Percentiles rank a stretch among this genome's conserved stretches.
These are phyloP conservation scores for Aspergillus flavus DNA, from an alignment of 2,329 filamentous ascomycete species.

Conservation along the genomic window DNA sequence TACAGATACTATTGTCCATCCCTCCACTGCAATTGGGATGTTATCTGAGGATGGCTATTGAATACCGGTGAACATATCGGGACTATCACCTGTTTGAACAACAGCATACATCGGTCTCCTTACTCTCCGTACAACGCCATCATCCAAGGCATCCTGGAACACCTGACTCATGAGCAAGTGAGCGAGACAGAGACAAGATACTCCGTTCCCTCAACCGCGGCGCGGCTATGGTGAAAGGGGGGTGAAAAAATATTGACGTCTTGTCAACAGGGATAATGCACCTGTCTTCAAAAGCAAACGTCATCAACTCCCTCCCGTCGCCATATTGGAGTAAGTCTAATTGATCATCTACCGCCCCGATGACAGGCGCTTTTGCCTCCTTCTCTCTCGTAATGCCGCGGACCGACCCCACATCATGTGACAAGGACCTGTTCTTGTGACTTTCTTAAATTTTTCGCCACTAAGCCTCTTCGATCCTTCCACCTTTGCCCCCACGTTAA, in stretches of 20 bases:
- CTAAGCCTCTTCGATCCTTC: neutral
- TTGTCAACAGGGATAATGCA: neutral
- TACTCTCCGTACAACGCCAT: neutral
- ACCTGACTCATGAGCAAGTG: neutral
- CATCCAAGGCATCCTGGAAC: neutral
- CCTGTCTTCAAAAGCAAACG: neutral
- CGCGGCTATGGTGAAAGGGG: neutral
- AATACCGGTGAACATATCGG: constrained; percentile 1
- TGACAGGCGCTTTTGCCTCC: constrained; percentile 4
- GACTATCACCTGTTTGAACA: neutral
- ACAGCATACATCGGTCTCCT: neutral
- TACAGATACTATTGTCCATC: neutral
- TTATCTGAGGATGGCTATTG: neutral
- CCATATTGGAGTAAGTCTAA: neutral
- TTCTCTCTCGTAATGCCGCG: constrained; percentile 13
- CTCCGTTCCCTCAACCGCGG: neutral
- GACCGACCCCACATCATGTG: constrained; percentile 27
- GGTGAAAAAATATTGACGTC: neutral
- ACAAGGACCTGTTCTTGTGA: constrained; percentile 26
- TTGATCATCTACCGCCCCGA: neutral
- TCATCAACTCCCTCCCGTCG: neutral
- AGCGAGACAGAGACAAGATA: neutral
- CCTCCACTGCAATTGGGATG: neutral
- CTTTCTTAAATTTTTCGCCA: constrained; percentile 16
- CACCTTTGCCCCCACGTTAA: constrained; percentile 14